Evolutionary conservation across 2,329 filamentous ascomycete species (phyloP), one percentile per base, ranked within the genome.

Genomic region (Arthrobotrys musiformis): DNA sequence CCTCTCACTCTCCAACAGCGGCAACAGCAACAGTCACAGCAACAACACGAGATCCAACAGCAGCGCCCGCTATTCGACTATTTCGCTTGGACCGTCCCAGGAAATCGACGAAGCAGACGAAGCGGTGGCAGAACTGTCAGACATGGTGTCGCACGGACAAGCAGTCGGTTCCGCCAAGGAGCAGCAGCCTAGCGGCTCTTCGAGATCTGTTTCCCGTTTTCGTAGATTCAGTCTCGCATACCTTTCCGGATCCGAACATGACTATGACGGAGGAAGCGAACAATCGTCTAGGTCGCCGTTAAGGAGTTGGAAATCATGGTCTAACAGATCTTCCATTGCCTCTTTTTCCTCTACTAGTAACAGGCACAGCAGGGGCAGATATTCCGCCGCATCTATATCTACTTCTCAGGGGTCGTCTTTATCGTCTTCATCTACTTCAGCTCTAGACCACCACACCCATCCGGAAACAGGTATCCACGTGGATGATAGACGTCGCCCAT

Each of bases 201-300:
- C 70, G 2, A 60, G 58, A 44, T n/a, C 56, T 2, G 40, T 60
- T 13, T 70, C 64, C 56, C 72, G 72, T 42, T 76, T 76, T 52
- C 72, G 72, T 70, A 69, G 72, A 58, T 76, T 76, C 40, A 76
- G 72, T 66, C 48, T 76, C 2, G 72, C 72, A 50, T 76, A 76
- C 64, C 72, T 76, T 69, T 63, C 63, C 64, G 72, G 64, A 69
- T 63, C 63, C 56, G 72, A 76, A 64, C 63, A 76, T 28, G 72
- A 76, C 37, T 69, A 64, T 46, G 72, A 76, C 40, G 64, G 56
- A 19, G 72, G 63, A 30, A 70, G 72, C 48, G 72, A 76, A 66
- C 70, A 75, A 17, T 75, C 70, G 1, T 70, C 72, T n/a, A 46
- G 66, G 37, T 76, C 72, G 48, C 72, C 72, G 22, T 50, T 70